Conservation (phyloP, 192 early-diverging fungal genomes). For the Mortierella antarctica region DNA sequence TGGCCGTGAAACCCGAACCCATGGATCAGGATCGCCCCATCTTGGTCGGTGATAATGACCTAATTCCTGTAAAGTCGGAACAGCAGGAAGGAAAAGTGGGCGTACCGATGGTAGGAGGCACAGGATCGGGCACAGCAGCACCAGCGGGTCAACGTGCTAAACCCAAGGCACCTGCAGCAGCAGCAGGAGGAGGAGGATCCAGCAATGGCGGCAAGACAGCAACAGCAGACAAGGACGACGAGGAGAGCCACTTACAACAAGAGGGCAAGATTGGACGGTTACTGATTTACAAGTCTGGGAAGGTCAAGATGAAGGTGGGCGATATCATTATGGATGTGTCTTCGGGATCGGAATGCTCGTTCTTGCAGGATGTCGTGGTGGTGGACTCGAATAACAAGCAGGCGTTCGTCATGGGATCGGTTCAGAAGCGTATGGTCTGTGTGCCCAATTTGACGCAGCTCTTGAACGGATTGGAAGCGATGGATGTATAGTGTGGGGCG, state of each 20-base stretch:
- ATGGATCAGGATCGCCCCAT: constrained; percentile 34
- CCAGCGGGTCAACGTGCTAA: constrained; percentile 30
- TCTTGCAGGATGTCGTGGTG: constrained; percentile 68
- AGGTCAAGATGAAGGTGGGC: constrained; percentile 73
- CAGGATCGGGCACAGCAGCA: constrained; percentile 3
- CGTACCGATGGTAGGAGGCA: constrained; percentile 3
- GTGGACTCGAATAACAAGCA: constrained; percentile 64
- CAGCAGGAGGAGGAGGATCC: constrained; percentile 8
- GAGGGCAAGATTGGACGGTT: constrained; percentile 71
- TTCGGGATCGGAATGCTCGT: constrained; percentile 62
- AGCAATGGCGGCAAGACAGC: constrained; percentile 1
- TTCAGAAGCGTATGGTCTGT: constrained; percentile 68
- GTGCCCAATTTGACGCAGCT: constrained; percentile 68
- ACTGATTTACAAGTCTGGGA: constrained; percentile 71
- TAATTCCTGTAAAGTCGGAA: constrained; percentile 22
- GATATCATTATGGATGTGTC: constrained; percentile 69
- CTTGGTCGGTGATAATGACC: constrained; percentile 20
- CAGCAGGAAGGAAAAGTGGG: constrained; percentile 16
- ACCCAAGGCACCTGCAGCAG: constrained; percentile 15
- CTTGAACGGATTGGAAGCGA: constrained; percentile 31
- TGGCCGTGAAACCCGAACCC: constrained; percentile 43
- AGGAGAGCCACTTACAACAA: constrained; percentile 34
- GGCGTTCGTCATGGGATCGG: constrained; percentile 66
- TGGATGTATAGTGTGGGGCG: constrained; percentile 10
- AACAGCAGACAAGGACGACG: constrained; percentile 13